Conservation (phyloP, 1,139 yeast genomes). For the Scheffersomyces lignicola region DNA sequence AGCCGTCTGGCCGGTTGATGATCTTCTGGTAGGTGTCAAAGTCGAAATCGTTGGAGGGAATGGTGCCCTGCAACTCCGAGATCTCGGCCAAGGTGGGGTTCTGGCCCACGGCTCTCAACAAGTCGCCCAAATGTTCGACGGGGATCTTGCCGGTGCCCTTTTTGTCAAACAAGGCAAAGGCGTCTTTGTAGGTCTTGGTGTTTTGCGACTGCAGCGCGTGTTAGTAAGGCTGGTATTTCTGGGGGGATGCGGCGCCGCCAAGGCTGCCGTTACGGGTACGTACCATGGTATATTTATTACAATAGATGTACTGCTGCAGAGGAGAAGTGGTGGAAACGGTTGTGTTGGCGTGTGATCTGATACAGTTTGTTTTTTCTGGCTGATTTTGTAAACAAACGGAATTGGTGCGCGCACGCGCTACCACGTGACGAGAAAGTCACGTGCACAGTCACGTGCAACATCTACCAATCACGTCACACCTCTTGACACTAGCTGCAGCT, state of each 20-base stretch:
- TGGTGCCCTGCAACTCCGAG: constrained; percentile 62
- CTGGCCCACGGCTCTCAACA: constrained; percentile 95
- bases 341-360: background rate
- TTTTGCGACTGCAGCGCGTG: constrained; percentile 37
- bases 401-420: no score
- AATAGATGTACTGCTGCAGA: no score
- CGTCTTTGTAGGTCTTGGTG: constrained; percentile 86
- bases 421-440: no score
- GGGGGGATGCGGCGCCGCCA: no score
- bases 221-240: no score
- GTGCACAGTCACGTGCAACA: no score
- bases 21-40: constrained; percentile 77
- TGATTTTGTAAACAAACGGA: constrained; percentile 1
- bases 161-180: constrained; percentile 95
- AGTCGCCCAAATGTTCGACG: constrained; percentile 85
- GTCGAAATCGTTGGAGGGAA: constrained; percentile 53
- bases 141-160: constrained; percentile 94
- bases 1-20: constrained; percentile 86
- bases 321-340: no score
- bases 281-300: no score
- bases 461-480: no score
- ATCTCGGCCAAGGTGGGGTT: constrained; percentile 95
- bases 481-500: no score
- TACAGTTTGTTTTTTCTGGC: background rate
- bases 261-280: no score